Base-by-base conservation (phyloP, 75 land plant species). In the Selaginella tamariscina region DNA sequence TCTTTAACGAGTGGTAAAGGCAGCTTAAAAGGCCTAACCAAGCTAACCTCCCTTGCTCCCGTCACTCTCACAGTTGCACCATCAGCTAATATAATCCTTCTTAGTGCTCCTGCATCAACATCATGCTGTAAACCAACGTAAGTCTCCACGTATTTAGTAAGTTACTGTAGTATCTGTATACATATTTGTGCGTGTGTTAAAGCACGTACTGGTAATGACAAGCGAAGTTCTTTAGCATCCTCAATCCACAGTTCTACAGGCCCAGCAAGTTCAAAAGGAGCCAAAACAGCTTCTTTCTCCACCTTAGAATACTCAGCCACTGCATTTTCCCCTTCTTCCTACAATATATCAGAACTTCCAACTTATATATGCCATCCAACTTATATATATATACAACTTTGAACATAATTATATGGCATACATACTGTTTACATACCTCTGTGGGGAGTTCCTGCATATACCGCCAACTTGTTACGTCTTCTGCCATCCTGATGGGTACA, bases 161-260 rank as follows among this genome's bases (percentile, higher is more conserved):
- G n/a, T n/a, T n/a, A n/a, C n/a, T n/a, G n/a, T n/a, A n/a, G n/a
- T n/a, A n/a, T n/a, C n/a, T n/a, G n/a, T n/a, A n/a, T n/a, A n/a
- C n/a, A n/a, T n/a, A n/a, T n/a, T n/a, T n/a, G n/a, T n/a, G n/a
- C n/a, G n/a, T n/a, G n/a, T n/a, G n/a, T n/a, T n/a, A n/a, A n/a
- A 59, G 21, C 21, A 68, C 82, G 77, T 70, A 94, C 98, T 28
- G 98, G 98, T 56, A 94, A 62, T 0, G 98, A 74, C 59, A 94
- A 75, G 28, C 96, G 74, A 78, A 94, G 78, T 56, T 89, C 82
- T 27, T 94, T 79, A 1, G 81, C 98, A 80, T 93, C 98, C 49
- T 93, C 93, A 67, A 93, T 88, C 98, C 98, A 88, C 18, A 93
- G 81, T 76, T 93, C 98, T 76, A 93, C 86, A 1, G 98, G 98